Conservation (phyloP, 2,329 filamentous ascomycete genomes). For the Xylariaceae sp. region DNA sequence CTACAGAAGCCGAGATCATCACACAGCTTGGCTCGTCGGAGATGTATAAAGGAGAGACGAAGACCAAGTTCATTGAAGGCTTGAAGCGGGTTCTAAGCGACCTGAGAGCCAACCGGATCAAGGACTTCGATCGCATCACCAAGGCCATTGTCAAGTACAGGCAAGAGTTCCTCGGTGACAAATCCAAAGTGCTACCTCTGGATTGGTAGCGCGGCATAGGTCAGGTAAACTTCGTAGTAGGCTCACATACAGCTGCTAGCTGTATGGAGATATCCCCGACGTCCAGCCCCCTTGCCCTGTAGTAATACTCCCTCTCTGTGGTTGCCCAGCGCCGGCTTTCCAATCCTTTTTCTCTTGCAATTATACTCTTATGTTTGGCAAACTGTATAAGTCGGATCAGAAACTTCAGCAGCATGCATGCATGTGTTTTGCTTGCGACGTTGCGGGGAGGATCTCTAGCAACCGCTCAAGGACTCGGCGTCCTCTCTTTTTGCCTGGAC, state of each 20-base stretch:
- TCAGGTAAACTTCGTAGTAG: slow-evolving; percentile 29
- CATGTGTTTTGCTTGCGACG: slow-evolving; percentile 9
- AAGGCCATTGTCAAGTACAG: slow-evolving; percentile 63
- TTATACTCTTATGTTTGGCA: neutral
- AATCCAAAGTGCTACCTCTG: slow-evolving; percentile 56
- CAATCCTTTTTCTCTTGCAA: neutral
- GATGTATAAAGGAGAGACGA: slow-evolving; percentile 56
- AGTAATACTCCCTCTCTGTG: slow-evolving; percentile 18
- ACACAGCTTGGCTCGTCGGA: slow-evolving; percentile 64
- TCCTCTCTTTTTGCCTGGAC: slow-evolving; percentile 16
- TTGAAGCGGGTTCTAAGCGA: slow-evolving; percentile 56
- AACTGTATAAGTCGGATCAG: neutral
- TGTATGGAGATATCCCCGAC: slow-evolving; percentile 8
- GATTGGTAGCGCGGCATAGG: slow-evolving; percentile 38
- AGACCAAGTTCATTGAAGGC: slow-evolving; percentile 56
- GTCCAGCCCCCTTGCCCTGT: slow-evolving; percentile 21
- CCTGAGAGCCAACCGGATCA: slow-evolving; percentile 53
- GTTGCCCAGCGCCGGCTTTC: slow-evolving; percentile 10
- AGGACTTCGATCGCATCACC: slow-evolving; percentile 63
- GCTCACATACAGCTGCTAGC: slow-evolving; percentile 19
- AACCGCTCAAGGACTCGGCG: slow-evolving; percentile 14
- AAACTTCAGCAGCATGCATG: neutral
- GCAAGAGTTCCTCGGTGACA: slow-evolving; percentile 58
- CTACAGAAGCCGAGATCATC: slow-evolving; percentile 66
- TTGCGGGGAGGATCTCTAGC: slow-evolving; percentile 10